These are phyloP conservation scores for Pestalotiopsis sp. DNA, from an alignment of 2,329 filamentous ascomycete genomes.

Conservation along the genomic window DNA sequence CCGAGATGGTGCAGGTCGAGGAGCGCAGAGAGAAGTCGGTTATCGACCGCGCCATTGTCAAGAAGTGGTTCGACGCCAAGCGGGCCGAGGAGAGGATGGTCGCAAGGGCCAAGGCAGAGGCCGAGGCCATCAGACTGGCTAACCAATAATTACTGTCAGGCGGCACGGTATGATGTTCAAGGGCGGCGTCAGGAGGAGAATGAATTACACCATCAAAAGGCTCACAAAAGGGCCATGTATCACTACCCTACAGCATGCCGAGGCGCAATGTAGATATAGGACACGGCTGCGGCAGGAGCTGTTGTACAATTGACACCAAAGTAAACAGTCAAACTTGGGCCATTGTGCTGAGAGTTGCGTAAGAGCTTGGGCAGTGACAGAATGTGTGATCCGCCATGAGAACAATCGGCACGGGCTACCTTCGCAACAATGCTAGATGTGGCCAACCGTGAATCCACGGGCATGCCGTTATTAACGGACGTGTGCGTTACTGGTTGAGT, in stretches of 20 bases:
- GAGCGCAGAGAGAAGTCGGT: constrained; percentile 54
- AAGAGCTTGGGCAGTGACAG: neutral
- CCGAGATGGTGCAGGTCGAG: constrained; percentile 59
- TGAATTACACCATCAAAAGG: neutral
- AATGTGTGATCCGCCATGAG: neutral
- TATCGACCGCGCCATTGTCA: constrained; percentile 56
- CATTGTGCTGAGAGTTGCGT: neutral
- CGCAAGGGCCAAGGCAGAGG: constrained; percentile 55
- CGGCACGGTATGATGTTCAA: neutral
- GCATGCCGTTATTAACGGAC: neutral
- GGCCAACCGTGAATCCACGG: no score
- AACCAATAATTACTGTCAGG: constrained; percentile 24
- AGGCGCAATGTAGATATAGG: constrained; percentile 5
- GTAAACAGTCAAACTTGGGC: neutral
- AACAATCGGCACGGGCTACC: neutral
- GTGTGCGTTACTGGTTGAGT: neutral
- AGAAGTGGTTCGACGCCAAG: constrained; percentile 56
- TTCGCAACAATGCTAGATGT: neutral
- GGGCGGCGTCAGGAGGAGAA: neutral
- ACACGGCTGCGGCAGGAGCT: constrained; percentile 7
- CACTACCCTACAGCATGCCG: neutral
- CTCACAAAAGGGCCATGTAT: neutral
- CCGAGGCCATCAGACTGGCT: constrained; percentile 44
- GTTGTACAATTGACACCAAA: constrained; percentile 8
- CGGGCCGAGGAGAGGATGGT: constrained; percentile 65